Base-by-base conservation (phyloP, 1,139 yeast genomes). In the Hyphopichia burtonii region DNA sequence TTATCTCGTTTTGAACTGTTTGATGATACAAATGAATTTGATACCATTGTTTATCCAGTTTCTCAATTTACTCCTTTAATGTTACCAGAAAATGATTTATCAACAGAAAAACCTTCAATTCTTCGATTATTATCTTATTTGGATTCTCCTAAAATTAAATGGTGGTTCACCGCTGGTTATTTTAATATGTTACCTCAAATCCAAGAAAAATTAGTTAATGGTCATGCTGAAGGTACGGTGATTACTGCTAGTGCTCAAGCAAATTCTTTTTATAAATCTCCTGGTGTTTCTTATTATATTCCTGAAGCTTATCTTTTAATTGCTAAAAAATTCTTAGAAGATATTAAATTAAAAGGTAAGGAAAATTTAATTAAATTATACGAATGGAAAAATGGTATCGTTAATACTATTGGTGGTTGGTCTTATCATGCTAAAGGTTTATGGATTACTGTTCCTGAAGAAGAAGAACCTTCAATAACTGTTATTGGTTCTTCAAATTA, bases 371-470 rank as follows among this genome's bases (percentile, higher is more conserved):
- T 91, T 28, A 65, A 70, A 14, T 68, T 93, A 32, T 75, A 71
- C 44, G 98, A 93, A 62, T 94, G 99, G 99, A 79, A 80, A 56
- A 80, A 78, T 40, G 99, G 99, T 1, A 67, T 80, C 1, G 96
- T 90, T 8, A 89, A 89, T 55, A 78, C 87, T 11, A 78, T 82
- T 0, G 78, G 72, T 28, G 98, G 99, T 1, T 93, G 99, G 99
- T 88, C 97, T 0, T 93, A 93, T 61, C 99, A 93, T 58, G 99
- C 99, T n/a, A 93, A 93, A 59, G 99, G 99, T 0, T 69, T 90
- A 14, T 93, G 99, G 99, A 66, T 88, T 1, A 74, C 82, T 7
- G 76, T 77, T 7, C 86, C 90, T 0, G 72, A 68, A 7, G 83
- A 80, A 43, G 52, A 54, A 0, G 56, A 66, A 23, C 96, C 96